Percentiles rank a stretch among this genome's conserved stretches.
phyloP scores from a whole-genome alignment of 2,329 filamentous ascomycete genomes.

The Monosporascus sp. region DNA sequence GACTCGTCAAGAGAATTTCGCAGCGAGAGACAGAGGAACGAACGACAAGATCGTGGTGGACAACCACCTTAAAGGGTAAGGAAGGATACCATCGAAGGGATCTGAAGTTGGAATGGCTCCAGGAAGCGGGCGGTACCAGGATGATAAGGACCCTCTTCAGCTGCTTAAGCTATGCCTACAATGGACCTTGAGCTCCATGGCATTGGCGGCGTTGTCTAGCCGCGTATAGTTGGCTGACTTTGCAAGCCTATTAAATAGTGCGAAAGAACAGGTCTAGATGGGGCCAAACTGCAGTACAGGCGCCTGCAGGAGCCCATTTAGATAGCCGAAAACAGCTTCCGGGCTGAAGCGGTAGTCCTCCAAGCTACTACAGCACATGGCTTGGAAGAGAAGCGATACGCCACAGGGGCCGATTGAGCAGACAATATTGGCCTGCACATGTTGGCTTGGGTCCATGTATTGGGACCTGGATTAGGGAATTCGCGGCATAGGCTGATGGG shows the following conservation, averaged over 20 bases:
- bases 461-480: too few species aligned
- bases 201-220: not conserved
- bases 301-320: too few species aligned
- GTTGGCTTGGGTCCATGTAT: too few species aligned
- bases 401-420: too few species aligned
- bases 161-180: not conserved
- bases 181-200: not conserved
- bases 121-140: not conserved
- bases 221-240: not conserved
- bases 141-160: not conserved
- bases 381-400: not conserved
- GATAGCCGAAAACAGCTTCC: not conserved
- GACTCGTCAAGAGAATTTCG: not conserved
- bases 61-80: not conserved
- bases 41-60: not conserved
- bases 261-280: not conserved
- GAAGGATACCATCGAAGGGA: not conserved
- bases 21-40: not conserved
- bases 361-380: not conserved
- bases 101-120: not conserved
- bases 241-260: not conserved
- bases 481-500: too few species aligned
- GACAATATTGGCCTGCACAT: too few species aligned
- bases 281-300: not conserved
- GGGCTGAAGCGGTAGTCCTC: not conserved